phyloP scores from a whole-genome alignment of 2,329 filamentous ascomycete species.

The Alternaria burnsii region DNA sequence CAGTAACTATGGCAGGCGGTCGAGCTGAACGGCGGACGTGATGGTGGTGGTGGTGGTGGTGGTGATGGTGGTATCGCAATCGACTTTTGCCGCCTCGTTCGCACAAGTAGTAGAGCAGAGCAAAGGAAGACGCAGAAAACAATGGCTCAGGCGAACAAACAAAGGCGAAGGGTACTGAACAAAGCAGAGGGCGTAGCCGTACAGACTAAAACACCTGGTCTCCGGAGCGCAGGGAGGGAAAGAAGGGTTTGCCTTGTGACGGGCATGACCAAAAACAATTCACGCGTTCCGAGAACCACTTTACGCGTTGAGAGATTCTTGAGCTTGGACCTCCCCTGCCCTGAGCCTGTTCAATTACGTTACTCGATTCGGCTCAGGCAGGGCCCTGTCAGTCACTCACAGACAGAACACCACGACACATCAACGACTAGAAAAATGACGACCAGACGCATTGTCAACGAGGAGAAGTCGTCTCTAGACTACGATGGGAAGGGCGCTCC shows the following conservation, averaged over 20 bases:
- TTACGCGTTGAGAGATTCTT: constrained; percentile 18
- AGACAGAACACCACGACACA: constrained; percentile 6
- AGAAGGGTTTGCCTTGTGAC: constrained; percentile 15
- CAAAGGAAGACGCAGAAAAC: constrained; percentile 10
- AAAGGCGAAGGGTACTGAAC: constrained; percentile 20
- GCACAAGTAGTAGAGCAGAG: constrained; percentile 5
- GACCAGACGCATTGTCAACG: constrained; percentile 70
- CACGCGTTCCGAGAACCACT: constrained; percentile 15
- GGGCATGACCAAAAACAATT: constrained; percentile 26
- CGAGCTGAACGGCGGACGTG: neutral
- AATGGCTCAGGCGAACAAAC: constrained; percentile 17
- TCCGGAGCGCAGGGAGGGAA: constrained; percentile 8
- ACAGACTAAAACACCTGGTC: neutral
- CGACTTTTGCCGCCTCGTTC: constrained; percentile 9
- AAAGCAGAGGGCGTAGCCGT: constrained; percentile 25
- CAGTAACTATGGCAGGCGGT: constrained; percentile 1
- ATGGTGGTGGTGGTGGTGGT: neutral
- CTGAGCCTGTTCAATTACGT: constrained; percentile 21
- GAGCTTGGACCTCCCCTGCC: constrained; percentile 22
- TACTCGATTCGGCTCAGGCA: constrained; percentile 17
- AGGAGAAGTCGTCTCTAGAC: constrained; percentile 71
- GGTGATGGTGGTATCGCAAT: neutral
- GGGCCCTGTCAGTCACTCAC: constrained; percentile 1
- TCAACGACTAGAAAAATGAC: constrained; percentile 63
- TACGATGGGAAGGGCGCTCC: constrained; percentile 39